Conservation (phyloP, 2,329 filamentous ascomycete species). For the Clonostachys sp. region DNA sequence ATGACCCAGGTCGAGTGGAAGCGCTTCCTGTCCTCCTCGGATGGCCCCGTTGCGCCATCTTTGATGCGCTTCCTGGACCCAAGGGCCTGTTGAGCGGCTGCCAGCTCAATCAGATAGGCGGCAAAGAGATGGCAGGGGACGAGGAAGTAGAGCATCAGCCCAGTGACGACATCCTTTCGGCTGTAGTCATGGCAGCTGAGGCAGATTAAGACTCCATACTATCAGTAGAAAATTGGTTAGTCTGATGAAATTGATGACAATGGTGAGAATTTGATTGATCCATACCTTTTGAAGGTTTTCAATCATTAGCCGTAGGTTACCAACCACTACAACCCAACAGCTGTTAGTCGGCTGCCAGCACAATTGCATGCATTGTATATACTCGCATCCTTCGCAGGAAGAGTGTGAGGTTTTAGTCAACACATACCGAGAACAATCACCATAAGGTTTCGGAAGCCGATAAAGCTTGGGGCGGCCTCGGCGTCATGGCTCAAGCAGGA, state of each 20-base stretch:
- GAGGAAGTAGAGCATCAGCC: constrained; percentile 73
- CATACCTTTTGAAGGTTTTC: constrained; percentile 90
- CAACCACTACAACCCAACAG: constrained; percentile 59
- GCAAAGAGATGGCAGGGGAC: constrained; percentile 89
- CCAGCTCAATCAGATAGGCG: constrained; percentile 84
- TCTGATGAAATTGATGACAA: background rate
- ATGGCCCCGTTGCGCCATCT: constrained; percentile 39
- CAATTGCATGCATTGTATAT: constrained; percentile 6
- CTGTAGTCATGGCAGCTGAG: constrained; percentile 86
- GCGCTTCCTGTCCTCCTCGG: constrained; percentile 56
- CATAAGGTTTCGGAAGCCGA: constrained; percentile 95
- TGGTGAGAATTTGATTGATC: background rate
- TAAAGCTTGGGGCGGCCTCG: constrained; percentile 69
- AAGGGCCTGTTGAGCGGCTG: constrained; percentile 75
- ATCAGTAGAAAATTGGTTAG: constrained; percentile 7
- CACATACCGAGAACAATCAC: constrained; percentile 77
- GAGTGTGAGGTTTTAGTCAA: background rate
- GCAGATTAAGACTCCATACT: constrained; percentile 95
- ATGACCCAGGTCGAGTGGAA: constrained; percentile 76
- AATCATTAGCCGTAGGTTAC: constrained; percentile 89
- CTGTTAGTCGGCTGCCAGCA: background rate
- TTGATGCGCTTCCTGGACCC: constrained; percentile 53
- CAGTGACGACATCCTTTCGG: constrained; percentile 70
- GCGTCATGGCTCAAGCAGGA: constrained; percentile 88
- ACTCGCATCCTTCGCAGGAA: background rate